Conservation (phyloP, 2,329 filamentous ascomycete species). For the Cladosporium sp. region DNA sequence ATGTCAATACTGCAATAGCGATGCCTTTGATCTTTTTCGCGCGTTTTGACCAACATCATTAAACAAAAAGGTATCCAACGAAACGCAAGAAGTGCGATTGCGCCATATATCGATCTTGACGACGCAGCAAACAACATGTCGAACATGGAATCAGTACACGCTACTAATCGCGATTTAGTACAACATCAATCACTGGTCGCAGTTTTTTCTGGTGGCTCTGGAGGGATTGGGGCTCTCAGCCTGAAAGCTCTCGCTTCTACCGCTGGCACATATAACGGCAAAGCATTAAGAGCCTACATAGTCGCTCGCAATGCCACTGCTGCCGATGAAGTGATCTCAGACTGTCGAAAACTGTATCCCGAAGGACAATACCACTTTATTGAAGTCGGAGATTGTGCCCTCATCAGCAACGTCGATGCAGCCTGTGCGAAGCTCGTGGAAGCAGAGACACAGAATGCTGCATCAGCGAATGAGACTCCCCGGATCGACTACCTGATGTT, state of each 20-base stretch:
- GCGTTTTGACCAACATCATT: too few species aligned
- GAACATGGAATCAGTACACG: background rate
- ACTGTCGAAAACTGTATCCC: background rate
- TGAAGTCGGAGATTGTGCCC: background rate
- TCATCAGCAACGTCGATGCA: background rate
- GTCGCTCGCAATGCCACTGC: background rate
- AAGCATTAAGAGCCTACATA: background rate
- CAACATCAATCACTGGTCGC: background rate
- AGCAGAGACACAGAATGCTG: background rate
- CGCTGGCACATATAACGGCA: background rate
- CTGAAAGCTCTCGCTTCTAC: background rate
- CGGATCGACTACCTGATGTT: background rate
- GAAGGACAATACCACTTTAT: background rate
- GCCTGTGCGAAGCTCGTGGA: background rate
- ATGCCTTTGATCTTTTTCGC: background rate
- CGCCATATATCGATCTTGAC: too few species aligned
- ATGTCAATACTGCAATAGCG: background rate
- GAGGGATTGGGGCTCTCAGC: background rate
- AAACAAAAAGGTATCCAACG: too few species aligned
- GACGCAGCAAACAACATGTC: background rate
- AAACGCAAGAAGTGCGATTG: background rate
- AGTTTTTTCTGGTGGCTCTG: background rate
- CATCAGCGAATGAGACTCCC: background rate
- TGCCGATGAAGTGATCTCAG: background rate
- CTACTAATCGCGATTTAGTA: background rate